These are phyloP conservation scores for Pseudogymnoascus sp. DNA, from an alignment of 2,329 filamentous ascomycete species.

Conservation along the genomic window DNA sequence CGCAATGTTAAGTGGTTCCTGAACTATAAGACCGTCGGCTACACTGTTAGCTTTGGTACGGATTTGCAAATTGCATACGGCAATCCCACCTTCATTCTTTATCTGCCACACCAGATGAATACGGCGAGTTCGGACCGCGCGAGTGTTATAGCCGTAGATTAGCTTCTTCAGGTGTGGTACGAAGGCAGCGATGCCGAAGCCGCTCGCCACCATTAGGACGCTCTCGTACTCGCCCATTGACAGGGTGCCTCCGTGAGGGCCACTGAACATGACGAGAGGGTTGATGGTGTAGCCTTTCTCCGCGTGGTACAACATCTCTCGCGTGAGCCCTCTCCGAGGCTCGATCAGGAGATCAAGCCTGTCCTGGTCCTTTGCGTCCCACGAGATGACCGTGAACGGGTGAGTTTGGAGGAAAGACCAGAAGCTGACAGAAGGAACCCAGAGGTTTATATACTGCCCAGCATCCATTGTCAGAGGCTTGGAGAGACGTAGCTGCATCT, in stretches of 20 bases:
- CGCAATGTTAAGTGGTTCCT: background rate
- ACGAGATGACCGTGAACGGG: conserved; percentile 15
- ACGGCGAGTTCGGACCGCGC: conserved; percentile 20
- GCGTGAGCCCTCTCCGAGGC: conserved; percentile 23
- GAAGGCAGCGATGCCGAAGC: conserved; percentile 29
- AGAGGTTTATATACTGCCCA: conserved; percentile 15
- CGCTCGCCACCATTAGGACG: conserved; percentile 29
- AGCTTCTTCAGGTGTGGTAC: conserved; percentile 30
- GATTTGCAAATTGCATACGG: background rate
- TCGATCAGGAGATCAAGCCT: conserved; percentile 28
- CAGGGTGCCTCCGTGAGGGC: conserved; percentile 26
- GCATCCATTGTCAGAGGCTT: conserved; percentile 15
- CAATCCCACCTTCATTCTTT: conserved; percentile 11
- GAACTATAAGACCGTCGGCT: conserved; percentile 8
- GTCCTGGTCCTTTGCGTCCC: conserved; percentile 14
- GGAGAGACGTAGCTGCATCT: conserved; percentile 12
- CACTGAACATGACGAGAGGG: conserved; percentile 23
- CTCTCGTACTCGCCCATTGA: conserved; percentile 23
- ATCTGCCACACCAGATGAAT: conserved; percentile 31
- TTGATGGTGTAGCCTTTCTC: background rate
- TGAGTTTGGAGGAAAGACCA: background rate
- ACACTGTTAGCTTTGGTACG: conserved; percentile 6
- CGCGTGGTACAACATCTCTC: conserved; percentile 21
- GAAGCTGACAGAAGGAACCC: background rate
- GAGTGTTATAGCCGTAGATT: conserved; percentile 29